Percentiles rank a stretch among this genome's conserved stretches.
Conservation (phyloP, 768 basidiomycete genomes). For the Hygrophorus russula region DNA sequence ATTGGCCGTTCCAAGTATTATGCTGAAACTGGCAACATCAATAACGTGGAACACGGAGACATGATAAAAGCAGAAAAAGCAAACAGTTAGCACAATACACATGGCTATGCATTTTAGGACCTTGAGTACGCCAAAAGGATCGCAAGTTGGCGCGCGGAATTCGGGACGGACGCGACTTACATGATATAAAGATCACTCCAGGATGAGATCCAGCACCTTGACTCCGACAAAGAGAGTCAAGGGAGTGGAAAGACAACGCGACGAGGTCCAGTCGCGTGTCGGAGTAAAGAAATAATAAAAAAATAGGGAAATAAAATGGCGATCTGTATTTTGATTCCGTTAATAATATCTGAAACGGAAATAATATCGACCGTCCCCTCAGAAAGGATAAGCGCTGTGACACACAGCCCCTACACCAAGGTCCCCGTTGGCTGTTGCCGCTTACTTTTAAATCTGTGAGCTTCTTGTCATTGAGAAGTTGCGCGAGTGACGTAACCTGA, state of each 20-base stretch:
- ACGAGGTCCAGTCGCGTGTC: background rate
- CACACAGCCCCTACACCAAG: background rate
- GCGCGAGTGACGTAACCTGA: background rate
- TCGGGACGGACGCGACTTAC: constrained; percentile 14
- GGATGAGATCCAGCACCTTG: background rate
- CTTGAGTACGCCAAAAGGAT: no score
- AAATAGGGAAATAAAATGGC: background rate
- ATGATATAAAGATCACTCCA: constrained; percentile 5
- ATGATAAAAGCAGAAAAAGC: no score
- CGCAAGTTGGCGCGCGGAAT: no score
- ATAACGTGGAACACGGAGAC: no score
- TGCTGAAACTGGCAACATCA: background rate
- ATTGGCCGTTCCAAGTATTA: background rate
- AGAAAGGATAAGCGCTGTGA: background rate
- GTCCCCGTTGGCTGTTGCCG: constrained; percentile 1
- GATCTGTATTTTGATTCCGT: background rate
- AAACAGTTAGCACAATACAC: no score
- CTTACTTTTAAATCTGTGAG: background rate
- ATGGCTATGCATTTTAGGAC: no score
- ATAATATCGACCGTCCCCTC: background rate
- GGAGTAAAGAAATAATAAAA: background rate
- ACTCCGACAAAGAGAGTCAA: background rate
- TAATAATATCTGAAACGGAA: background rate
- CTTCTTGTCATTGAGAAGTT: background rate
- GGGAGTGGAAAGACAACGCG: constrained; percentile 2